A percentile compares a stretch with the other conserved stretches of the same genome.
phyloP scores from a whole-genome alignment of 192 early-diverging fungal species.

The Oehlia diaphana region DNA sequence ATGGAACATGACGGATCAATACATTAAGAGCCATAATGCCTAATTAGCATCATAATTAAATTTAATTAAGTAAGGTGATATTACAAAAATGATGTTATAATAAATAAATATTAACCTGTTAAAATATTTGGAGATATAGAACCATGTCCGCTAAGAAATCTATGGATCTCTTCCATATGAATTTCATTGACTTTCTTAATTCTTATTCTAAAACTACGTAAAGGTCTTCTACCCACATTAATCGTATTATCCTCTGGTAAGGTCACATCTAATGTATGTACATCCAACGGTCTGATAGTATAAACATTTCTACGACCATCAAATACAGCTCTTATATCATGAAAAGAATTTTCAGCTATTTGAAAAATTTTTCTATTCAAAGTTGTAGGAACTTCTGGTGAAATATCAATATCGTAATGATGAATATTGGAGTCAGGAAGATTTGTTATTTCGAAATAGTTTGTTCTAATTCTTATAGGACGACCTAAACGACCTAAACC shows the following conservation, averaged over 20 bases:
- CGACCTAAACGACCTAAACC: slow-evolving; percentile 48
- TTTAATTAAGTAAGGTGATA: too few species aligned
- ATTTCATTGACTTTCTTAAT: slow-evolving; percentile 70
- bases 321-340: slow-evolving; percentile 33
- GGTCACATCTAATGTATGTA: slow-evolving; percentile 56
- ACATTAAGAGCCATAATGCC: slow-evolving; percentile 76
- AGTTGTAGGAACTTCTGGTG: slow-evolving; percentile 74
- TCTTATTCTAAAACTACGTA: slow-evolving; percentile 61
- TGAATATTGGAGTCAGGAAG: slow-evolving; percentile 67
- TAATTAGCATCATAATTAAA: neutral
- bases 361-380: slow-evolving; percentile 72
- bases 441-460: slow-evolving; percentile 75
- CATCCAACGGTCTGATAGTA: slow-evolving; percentile 53
- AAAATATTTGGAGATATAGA: neutral
- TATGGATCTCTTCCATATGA: slow-evolving; percentile 58
- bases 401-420: slow-evolving; percentile 87
- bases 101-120: slow-evolving; percentile 7
- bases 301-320: slow-evolving; percentile 76
- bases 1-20: slow-evolving; percentile 77
- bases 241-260: slow-evolving; percentile 43
- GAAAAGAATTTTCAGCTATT: slow-evolving; percentile 35
- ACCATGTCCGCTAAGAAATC: slow-evolving; percentile 50
- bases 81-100: neutral
- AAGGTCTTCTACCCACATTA: slow-evolving; percentile 36
- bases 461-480: slow-evolving; percentile 50